phyloP scores from a whole-genome alignment of 805 yeast species.

The Suhomyces faveliae region DNA sequence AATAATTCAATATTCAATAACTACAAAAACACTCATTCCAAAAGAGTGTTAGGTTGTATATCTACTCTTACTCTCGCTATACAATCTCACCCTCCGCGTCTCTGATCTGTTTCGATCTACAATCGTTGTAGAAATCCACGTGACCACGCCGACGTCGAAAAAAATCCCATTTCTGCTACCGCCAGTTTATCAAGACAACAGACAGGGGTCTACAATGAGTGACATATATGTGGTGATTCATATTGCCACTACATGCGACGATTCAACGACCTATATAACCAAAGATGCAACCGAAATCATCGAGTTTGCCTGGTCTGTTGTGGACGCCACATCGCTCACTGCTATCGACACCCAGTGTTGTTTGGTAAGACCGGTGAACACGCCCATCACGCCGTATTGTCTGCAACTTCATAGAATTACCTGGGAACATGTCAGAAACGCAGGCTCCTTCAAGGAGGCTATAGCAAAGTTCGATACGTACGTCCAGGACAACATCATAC shows the following conservation, averaged over 20 bases:
- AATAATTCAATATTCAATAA: too few species aligned
- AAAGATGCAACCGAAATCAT: constrained; percentile 69
- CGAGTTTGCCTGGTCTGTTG: constrained; percentile 64
- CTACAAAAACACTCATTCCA: too few species aligned
- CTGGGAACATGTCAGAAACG: constrained; percentile 60
- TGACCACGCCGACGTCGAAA: constrained; percentile 8
- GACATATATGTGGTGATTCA: constrained; percentile 62
- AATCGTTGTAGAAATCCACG: constrained; percentile 5
- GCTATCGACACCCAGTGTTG: constrained; percentile 43
- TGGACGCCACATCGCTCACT: constrained; percentile 53
- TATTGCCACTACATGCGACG: constrained; percentile 66
- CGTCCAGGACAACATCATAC: constrained; percentile 43
- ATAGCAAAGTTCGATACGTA: constrained; percentile 51
- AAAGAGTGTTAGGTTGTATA: too few species aligned
- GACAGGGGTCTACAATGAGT: constrained; percentile 34
- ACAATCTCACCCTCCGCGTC: neutral
- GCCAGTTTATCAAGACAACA: neutral
- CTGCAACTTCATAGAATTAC: constrained; percentile 51
- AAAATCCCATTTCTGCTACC: constrained; percentile 1
- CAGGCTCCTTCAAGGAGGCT: constrained; percentile 64
- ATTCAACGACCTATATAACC: constrained; percentile 53
- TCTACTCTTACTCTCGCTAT: too few species aligned
- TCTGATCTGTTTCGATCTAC: neutral
- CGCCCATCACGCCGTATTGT: constrained; percentile 63
- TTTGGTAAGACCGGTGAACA: constrained; percentile 58